Evolutionary conservation across 768 basidiomycete genomes (phyloP), one percentile per base, ranked within the genome.

Genomic region (Tricholoma sp.): DNA sequence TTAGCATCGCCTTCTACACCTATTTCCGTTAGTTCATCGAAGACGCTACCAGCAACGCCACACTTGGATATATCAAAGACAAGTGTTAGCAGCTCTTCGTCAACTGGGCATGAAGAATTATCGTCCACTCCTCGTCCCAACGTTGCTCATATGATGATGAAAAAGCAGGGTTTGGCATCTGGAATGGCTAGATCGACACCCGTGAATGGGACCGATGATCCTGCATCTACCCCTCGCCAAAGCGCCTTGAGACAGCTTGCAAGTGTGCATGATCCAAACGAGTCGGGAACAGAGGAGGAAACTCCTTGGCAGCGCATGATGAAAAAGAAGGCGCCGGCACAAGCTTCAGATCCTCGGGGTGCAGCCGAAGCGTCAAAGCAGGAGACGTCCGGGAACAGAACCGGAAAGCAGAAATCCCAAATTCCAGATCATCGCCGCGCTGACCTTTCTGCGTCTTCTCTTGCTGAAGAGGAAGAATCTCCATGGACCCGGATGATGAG

Each of bases 1-100:
- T 17, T 55, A 13, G 36, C 32, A 31, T 56, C 57, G 7, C 58
- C 61, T 6, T 45, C 61, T 41, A 61, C 51, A 45, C 50, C 60
- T 29, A 55, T 59, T 28, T 55, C 48, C 52, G 34, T 54, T 55
- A 48, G 31, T 8, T 49, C 47, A 18, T 36, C 50, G 15, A 41
- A 24, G n/a, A 45, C 18, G 28, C 20, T 24, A 24, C 12, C 11
- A 11, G 12, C 44, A 45, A 24, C 24, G 44, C 24, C 44, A 12
- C 24, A 45, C 24, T 5, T 45, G 44, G 20, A 45, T 45, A 45
- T 45, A 33, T 36, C 34, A 24, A 9, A 52, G 8, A n/a, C 50
- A 12, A 29, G 12, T 15, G 15, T 45, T 13, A 20, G 8, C 3
- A 28, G 13, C 12, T 3, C 41, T 45, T 28, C 53, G 12, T 8